These are phyloP conservation scores for Trichoderma asperellum DNA, from an alignment of 2,329 filamentous ascomycete genomes.

Conservation along the genomic window DNA sequence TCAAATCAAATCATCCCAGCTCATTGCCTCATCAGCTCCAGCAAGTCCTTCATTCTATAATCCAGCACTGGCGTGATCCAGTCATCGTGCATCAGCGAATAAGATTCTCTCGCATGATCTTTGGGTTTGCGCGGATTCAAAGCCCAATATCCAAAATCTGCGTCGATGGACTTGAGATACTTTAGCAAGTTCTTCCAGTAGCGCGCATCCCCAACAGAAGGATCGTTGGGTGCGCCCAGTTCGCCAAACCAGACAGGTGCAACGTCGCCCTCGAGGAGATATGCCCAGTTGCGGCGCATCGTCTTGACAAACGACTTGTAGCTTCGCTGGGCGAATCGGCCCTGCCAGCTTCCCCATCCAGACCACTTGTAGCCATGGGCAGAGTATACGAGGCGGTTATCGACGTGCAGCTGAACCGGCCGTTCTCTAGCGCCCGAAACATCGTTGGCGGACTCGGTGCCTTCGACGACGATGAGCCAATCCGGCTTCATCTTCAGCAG, in stretches of 20 bases:
- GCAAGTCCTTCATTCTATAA: constrained; percentile 66
- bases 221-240: constrained; percentile 61
- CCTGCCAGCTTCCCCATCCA: constrained; percentile 66
- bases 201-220: constrained; percentile 60
- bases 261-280: constrained; percentile 53
- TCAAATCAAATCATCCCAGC: background rate
- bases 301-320: constrained; percentile 65
- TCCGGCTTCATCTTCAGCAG: constrained; percentile 62
- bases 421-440: constrained; percentile 58
- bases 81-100: constrained; percentile 64
- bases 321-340: constrained; percentile 62
- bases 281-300: constrained; percentile 70
- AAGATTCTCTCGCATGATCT: constrained; percentile 60
- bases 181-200: constrained; percentile 68
- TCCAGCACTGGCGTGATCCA: constrained; percentile 66
- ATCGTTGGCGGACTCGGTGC: constrained; percentile 69
- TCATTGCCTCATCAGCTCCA: constrained; percentile 50
- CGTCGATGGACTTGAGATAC: constrained; percentile 61
- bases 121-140: constrained; percentile 68
- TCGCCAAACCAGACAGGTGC: constrained; percentile 71
- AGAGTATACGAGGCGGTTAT: constrained; percentile 65
- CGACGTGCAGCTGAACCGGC: constrained; percentile 60
- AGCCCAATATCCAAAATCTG: constrained; percentile 73
- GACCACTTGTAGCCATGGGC: constrained; percentile 72
- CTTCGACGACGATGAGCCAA: constrained; percentile 71